Conservation (phyloP, 176 grass and related monocot genomes). For the Coix lacrymajobi region DNA sequence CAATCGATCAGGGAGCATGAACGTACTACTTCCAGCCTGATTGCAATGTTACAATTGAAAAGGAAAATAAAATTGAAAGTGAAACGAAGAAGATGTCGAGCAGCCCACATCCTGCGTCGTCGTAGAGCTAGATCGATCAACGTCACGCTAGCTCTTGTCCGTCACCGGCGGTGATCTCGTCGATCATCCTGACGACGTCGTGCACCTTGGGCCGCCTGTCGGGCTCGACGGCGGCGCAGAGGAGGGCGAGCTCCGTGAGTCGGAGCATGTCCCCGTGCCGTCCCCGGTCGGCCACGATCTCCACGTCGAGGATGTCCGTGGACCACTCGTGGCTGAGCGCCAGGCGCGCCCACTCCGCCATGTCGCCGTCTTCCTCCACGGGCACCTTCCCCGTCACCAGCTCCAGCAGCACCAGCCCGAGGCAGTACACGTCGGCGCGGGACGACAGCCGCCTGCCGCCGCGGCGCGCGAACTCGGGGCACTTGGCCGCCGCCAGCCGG, state of each 20-base stretch:
- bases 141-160: background rate
- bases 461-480: constrained; percentile 48
- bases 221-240: constrained; percentile 59
- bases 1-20: background rate
- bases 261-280: constrained; percentile 80
- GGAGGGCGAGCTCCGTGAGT: constrained; percentile 69
- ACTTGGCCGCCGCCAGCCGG: constrained; percentile 53
- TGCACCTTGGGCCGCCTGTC: constrained; percentile 59
- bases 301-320: constrained; percentile 83
- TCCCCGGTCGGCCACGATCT: constrained; percentile 55
- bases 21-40: background rate
- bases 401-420: constrained; percentile 78
- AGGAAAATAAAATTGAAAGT: background rate
- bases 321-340: constrained; percentile 90
- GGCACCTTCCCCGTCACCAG: constrained; percentile 77
- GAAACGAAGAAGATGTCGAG: background rate
- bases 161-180: constrained; percentile 39
- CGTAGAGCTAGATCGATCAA: background rate
- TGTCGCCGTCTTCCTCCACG: constrained; percentile 58
- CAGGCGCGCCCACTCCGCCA: constrained; percentile 72
- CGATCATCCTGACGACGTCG: constrained; percentile 65
- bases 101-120: background rate
- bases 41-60: background rate
- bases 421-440: constrained; percentile 84
- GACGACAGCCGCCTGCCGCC: constrained; percentile 37